Percentiles rank a stretch among this genome's conserved stretches.
Evolutionary conservation across 2,329 filamentous ascomycete genomes (phyloP).

Genomic region (Arachnomyces sp.): DNA sequence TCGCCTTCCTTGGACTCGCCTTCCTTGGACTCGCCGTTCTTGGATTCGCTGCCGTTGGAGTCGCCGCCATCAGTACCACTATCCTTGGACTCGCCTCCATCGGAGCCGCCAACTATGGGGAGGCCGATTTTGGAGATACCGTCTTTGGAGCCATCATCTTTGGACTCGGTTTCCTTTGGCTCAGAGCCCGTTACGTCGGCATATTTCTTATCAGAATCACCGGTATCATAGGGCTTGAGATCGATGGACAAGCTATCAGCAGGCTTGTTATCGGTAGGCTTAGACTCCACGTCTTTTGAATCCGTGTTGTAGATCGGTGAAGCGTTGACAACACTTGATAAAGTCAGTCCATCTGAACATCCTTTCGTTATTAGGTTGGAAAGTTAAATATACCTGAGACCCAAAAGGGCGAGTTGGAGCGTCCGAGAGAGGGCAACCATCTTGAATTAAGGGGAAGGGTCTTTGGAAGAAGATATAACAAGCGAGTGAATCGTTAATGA

Average conservation of each 20-base stretch:
- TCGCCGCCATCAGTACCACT: not conserved
- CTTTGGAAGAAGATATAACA: not conserved
- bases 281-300: too few relatives aligned
- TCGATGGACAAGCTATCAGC: too few relatives aligned
- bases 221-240: too few relatives aligned
- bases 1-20: too few relatives aligned
- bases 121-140: not conserved
- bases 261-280: too few relatives aligned
- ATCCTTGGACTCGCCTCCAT: constrained; percentile 1
- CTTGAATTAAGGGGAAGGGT: constrained; percentile 1
- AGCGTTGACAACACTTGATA: constrained; percentile 2
- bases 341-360: not conserved
- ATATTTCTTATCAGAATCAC: constrained; percentile 1
- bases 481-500: not conserved
- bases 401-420: constrained; percentile 4
- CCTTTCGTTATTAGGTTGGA: not conserved
- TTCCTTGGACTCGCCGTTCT: not conserved
- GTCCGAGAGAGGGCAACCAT: constrained; percentile 7
- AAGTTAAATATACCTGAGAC: constrained; percentile 1
- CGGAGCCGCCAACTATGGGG: not conserved
- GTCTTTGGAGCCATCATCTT: too few relatives aligned
- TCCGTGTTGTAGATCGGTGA: not conserved
- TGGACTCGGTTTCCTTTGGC: too few relatives aligned
- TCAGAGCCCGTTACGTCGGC: too few relatives aligned
- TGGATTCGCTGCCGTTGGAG: not conserved